Base-by-base conservation (phyloP, 2,329 filamentous ascomycete genomes). In the Pyrenochaeta sp. region DNA sequence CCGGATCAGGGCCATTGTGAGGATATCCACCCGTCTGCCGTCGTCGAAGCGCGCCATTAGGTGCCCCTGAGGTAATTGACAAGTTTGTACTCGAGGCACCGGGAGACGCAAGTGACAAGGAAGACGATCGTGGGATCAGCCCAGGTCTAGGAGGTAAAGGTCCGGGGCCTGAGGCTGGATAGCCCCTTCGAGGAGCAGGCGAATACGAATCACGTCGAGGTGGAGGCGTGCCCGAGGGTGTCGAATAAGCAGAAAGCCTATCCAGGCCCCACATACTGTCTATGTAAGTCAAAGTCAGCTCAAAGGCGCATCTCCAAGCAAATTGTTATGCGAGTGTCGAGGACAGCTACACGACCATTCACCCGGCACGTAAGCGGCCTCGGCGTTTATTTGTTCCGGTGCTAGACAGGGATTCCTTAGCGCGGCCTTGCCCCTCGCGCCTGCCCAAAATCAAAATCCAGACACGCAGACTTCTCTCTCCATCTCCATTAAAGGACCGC, bases 61-160 rank as follows among this genome's bases (percentile, higher is more conserved):
- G 79, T 53, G 84, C 81, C 56, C 86, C 84, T 27, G 85, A 81
- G 3, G 84, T 82, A n/a, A 85, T 81, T 18, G 91, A 83, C 20
- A 97, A 81, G 35, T 91, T 96, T 0, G 86, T 82, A 3, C 86
- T 88, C 2, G 94, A 97, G 49, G 91, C 89, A 75, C 86, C 91
- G 5, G 90, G 80, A 23, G 82, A 85, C 10, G 85, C 81, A n/a
- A 94, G 81, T 1, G 92, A 95, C 6, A 94, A 79, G 1, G 90
- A 90, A 0, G 94, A 97, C 5, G 87, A 87, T 57, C 90, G 85
- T 18, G 91, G 87, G 42, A 83, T 86, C 35, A 89, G 77, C 12
- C 86, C 86, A 18, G 90, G 85, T 53, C 91, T 85, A 65, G 87
- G 85, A 11, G 87, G 87, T 30, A 88, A 85, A 52, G 87, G 79